Conservation (phyloP, 1,139 yeast species). For the Hansenula anomala region DNA sequence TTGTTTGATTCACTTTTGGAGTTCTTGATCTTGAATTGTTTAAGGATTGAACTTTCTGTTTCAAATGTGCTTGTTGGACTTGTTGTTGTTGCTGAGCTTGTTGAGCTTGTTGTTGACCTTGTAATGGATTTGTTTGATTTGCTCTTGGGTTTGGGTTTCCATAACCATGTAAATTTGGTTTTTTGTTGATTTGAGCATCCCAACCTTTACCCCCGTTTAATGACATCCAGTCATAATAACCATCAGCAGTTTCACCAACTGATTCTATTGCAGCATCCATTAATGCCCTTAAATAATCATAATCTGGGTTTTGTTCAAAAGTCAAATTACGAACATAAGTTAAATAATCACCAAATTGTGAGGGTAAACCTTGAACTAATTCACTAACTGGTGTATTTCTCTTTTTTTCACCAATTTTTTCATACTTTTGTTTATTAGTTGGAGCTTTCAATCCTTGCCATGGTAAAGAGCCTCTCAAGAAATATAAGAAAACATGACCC, state of each 20-base stretch:
- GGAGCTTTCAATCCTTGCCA: constrained; percentile 98
- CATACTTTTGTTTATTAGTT: constrained; percentile 76
- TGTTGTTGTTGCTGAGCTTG: constrained; percentile 19
- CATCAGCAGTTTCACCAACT: constrained; percentile 48
- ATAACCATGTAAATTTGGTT: constrained; percentile 78
- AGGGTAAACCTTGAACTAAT: constrained; percentile 62
- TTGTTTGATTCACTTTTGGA: constrained; percentile 18
- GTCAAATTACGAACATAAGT: constrained; percentile 65
- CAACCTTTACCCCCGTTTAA: constrained; percentile 77
- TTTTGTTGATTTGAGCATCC: constrained; percentile 75
- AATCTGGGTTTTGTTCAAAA: constrained; percentile 78
- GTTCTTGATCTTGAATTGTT: constrained; percentile 22
- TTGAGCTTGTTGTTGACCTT: constrained; percentile 8
- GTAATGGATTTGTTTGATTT: constrained; percentile 28
- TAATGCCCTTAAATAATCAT: constrained; percentile 63
- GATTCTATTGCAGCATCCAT: constrained; percentile 62
- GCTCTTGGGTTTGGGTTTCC: constrained; percentile 65
- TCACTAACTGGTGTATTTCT: constrained; percentile 67
- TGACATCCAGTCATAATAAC: constrained; percentile 82
- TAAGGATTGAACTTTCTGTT: constrained; percentile 22
- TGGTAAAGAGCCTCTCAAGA: constrained; percentile 91
- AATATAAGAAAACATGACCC: constrained; percentile 92
- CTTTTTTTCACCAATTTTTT: constrained; percentile 76
- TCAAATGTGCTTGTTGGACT: constrained; percentile 18
- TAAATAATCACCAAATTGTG: constrained; percentile 74